Conservation (phyloP, 495 filamentous ascomycete genomes). For the Niebla homalea region DNA sequence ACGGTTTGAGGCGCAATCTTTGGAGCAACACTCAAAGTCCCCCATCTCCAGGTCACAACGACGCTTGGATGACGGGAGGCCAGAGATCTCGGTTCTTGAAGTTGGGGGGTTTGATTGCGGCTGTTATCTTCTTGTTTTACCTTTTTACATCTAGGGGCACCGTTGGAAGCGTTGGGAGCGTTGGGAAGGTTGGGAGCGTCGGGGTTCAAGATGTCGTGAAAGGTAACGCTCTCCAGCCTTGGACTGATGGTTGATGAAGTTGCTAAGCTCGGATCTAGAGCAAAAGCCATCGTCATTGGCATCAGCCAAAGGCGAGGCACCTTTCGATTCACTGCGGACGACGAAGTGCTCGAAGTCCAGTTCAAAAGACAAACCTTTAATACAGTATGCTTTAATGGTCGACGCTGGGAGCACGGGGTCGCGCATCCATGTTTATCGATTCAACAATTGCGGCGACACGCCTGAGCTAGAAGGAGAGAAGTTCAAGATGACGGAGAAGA, state of each 20-base stretch:
- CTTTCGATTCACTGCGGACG: constrained; percentile 20
- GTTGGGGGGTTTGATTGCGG: constrained; percentile 63
- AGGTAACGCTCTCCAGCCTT: constrained; percentile 20
- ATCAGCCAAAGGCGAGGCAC: background rate
- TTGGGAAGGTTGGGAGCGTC: constrained; percentile 20
- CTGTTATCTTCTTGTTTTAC: constrained; percentile 61
- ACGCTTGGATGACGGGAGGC: constrained; percentile 52
- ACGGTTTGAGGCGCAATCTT: constrained; percentile 11
- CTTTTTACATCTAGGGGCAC: constrained; percentile 50
- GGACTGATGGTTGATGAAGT: background rate
- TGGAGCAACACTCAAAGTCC: background rate
- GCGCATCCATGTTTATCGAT: constrained; percentile 93
- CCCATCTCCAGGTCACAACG: constrained; percentile 20
- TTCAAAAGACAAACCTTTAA: constrained; percentile 75
- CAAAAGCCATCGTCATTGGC: background rate
- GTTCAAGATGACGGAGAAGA: constrained; percentile 80
- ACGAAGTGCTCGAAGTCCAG: constrained; percentile 70
- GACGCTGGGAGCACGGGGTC: constrained; percentile 97
- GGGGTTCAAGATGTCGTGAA: constrained; percentile 24
- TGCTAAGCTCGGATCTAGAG: background rate
- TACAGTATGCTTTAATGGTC: constrained; percentile 97
- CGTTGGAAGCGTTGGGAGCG: constrained; percentile 19
- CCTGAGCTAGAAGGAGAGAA: constrained; percentile 89
- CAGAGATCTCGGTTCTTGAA: constrained; percentile 71
- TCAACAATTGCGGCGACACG: constrained; percentile 94